Conservation (phyloP, 768 basidiomycete genomes). For the Lactarius hatsudake region DNA sequence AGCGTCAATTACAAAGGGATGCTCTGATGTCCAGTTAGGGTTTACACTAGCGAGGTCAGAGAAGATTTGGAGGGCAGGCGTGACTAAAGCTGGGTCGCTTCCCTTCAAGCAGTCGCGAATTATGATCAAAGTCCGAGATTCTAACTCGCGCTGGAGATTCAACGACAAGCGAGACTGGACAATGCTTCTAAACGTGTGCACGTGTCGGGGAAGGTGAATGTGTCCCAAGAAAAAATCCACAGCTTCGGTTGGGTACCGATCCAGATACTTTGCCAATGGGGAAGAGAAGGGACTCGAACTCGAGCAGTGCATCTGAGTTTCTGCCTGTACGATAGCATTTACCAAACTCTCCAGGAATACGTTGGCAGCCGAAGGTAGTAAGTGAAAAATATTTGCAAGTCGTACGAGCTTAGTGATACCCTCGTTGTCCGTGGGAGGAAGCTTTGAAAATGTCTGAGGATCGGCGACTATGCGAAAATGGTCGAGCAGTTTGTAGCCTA, state of each 20-base stretch:
- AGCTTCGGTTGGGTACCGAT: conserved; percentile 85
- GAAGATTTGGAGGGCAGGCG: conserved; percentile 74
- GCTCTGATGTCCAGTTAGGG: conserved; percentile 68
- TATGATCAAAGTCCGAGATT: conserved; percentile 54
- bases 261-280: conserved; percentile 85
- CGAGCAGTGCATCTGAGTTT: conserved; percentile 88
- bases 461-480: conserved; percentile 94
- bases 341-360: conserved; percentile 89
- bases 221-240: conserved; percentile 81
- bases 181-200: conserved; percentile 82
- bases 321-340: conserved; percentile 85
- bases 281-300: conserved; percentile 89
- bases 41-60: conserved; percentile 68
- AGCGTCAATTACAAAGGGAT: conserved; percentile 64
- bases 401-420: conserved; percentile 90
- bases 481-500: conserved; percentile 94
- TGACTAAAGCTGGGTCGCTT: conserved; percentile 47
- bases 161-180: conserved; percentile 78
- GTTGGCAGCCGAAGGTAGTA: conserved; percentile 89
- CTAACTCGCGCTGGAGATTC: conserved; percentile 64
- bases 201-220: conserved; percentile 71
- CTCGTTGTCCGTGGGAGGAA: conserved; percentile 83
- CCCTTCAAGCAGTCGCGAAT: conserved; percentile 51
- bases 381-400: conserved; percentile 96
- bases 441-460: conserved; percentile 74